A percentile compares a stretch with the other conserved stretches of the same genome.
Evolutionary conservation across 2,329 filamentous ascomycete species (phyloP).

Genomic region (Sporothrix schenckii): DNA sequence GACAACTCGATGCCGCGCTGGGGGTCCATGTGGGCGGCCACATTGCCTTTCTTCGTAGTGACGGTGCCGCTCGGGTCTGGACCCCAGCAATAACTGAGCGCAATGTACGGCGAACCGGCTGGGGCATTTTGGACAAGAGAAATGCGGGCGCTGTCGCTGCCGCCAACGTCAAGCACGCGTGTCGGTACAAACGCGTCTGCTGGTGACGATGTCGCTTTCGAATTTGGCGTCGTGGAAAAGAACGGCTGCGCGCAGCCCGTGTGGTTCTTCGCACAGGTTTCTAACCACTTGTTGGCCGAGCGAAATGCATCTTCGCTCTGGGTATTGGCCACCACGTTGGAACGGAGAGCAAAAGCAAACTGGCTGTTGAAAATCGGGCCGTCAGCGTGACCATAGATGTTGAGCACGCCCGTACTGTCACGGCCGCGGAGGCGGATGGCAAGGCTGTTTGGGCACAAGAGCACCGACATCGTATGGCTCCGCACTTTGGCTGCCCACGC

Average conservation of each 20-base stretch:
- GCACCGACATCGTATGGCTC: background rate
- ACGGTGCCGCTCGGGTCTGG: background rate
- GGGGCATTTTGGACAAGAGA: background rate
- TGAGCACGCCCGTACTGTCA: background rate
- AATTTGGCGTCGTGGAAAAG: background rate
- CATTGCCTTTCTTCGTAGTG: conserved; percentile 16
- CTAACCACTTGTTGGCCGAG: conserved; percentile 1
- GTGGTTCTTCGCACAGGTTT: background rate
- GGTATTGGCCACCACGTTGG: background rate
- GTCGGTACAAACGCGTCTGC: background rate
- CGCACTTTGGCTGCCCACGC: conserved; percentile 1
- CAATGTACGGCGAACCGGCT: conserved; percentile 21
- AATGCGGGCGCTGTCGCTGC: background rate
- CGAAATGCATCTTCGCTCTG: background rate
- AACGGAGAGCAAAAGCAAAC: background rate
- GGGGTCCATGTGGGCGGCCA: conserved; percentile 21
- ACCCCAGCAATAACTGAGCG: conserved; percentile 31
- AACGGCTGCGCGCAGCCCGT: background rate
- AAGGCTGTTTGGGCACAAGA: background rate
- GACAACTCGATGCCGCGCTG: background rate
- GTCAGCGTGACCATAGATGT: conserved; percentile 2
- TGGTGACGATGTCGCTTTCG: too few species aligned
- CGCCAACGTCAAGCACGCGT: conserved; percentile 4
- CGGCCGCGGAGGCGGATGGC: background rate
- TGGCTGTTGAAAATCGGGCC: background rate